Conservation (phyloP, 345 rosid species). For the Isatis tinctoria region DNA sequence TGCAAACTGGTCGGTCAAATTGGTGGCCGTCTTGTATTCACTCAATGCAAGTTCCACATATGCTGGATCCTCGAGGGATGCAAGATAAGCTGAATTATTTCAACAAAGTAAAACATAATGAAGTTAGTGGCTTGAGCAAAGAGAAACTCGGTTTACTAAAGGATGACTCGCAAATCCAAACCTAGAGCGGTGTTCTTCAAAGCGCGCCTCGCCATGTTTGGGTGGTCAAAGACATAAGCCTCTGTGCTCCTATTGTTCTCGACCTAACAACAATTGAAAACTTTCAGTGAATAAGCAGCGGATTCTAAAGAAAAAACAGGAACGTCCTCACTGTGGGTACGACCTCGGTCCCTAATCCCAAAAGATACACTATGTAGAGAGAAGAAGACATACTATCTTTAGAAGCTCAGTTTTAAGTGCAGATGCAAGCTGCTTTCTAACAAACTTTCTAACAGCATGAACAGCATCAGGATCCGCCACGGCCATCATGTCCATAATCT, state of each 20-base stretch:
- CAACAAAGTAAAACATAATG: conserved; percentile 1
- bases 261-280: conserved; percentile 39
- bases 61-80: conserved; percentile 70
- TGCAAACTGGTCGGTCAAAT: conserved; percentile 90
- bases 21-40: conserved; percentile 78
- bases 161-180: conserved; percentile 29
- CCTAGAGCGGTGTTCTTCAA: conserved; percentile 84
- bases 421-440: conserved; percentile 84
- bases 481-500: conserved; percentile 96
- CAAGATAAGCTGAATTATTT: conserved; percentile 62
- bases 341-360: not conserved
- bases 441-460: conserved; percentile 81
- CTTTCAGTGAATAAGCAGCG: not conserved
- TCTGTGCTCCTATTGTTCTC: conserved; percentile 70
- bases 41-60: conserved; percentile 48
- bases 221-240: conserved; percentile 73
- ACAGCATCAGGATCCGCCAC: conserved; percentile 99
- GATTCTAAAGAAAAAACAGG: not conserved
- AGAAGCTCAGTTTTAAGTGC: conserved; percentile 77
- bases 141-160: not conserved
- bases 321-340: not conserved
- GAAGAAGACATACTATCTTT: conserved; percentile 46
- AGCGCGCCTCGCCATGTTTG: conserved; percentile 81
- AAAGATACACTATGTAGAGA: not conserved
- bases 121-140: conserved; percentile 6